Base-by-base conservation (phyloP, 768 basidiomycete species). In the Tubosaeta sp. region DNA sequence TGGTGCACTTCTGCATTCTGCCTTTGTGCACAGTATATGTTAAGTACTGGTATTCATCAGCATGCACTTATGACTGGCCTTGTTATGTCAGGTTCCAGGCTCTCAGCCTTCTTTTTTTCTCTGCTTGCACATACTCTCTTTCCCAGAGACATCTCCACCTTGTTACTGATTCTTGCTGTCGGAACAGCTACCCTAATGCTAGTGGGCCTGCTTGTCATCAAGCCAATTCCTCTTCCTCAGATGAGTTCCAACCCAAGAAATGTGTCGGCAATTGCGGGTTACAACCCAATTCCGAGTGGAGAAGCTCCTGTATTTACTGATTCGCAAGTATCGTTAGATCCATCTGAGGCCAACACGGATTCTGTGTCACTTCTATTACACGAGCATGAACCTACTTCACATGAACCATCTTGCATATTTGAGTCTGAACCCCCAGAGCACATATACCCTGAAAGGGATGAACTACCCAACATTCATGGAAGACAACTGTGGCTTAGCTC, bases 71-170 rank as follows among this genome's bases (percentile, higher is more conserved):
- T 83, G 9, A 90, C 87, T 0, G 86, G 86, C 2, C 65, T 91
- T 9, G 91, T 94, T 32, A 69, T 93, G 17, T 90, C 91, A 0
- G 93, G 91, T 31, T 93, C 91, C 56, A 93, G 94, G 0, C 80
- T 97, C 14, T 93, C 91, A 0, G 94, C 94, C 0, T 95, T 95
- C 74, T 75, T 89, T 56, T 97, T 95, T 70, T 88, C 90, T 12
- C 78, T 83, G 1, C 70, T 95, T 34, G 83, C 91, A 0, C 84
- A 86, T 51, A 61, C 79, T 0, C 65, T 85, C 39, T 95, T 84
- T 61, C 83, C 88, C 0, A 91, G 89, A 0, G 77, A 93, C 60
- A 89, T 88, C 0, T 86, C 85, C 1, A 78, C 83, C 1, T 87
- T 95, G 61, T 70, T 97, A 1, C 75, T 87, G 0, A 69, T 91